phyloP scores from a whole-genome alignment of 1,284 basidiomycete genomes.

The Trichosporon sp. region DNA sequence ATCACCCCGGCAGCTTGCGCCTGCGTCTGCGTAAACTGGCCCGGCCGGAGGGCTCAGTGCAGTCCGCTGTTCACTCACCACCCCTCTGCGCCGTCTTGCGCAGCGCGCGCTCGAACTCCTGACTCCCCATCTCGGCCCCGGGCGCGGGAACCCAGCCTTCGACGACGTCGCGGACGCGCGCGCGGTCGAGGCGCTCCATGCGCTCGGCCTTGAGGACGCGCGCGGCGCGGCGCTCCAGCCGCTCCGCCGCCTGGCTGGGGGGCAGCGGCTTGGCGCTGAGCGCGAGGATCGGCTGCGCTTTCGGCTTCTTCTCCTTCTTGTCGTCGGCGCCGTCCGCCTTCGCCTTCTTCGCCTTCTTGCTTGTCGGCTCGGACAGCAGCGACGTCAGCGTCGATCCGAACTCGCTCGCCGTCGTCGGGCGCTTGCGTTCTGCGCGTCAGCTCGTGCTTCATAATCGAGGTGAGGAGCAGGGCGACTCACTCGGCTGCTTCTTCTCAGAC shows the following conservation, averaged over 20 bases:
- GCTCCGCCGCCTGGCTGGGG: constrained; percentile 31
- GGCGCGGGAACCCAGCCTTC: constrained; percentile 43
- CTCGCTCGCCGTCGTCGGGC: constrained; percentile 39
- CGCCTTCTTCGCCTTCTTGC: constrained; percentile 26
- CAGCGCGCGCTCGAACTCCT: constrained; percentile 50
- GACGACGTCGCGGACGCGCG: constrained; percentile 43
- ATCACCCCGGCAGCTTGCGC: too few species aligned
- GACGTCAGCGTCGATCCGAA: constrained; percentile 47
- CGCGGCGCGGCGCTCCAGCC: constrained; percentile 32
- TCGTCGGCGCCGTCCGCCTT: constrained; percentile 8
- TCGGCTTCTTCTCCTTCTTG: constrained; percentile 12
- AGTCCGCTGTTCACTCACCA: too few species aligned
- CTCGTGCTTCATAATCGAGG: too few species aligned
- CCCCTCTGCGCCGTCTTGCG: constrained; percentile 51
- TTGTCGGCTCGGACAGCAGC: constrained; percentile 39
- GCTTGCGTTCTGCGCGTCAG: constrained; percentile 40
- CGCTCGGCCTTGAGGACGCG: constrained; percentile 38
- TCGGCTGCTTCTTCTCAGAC: constrained; percentile 17
- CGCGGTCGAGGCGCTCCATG: constrained; percentile 44
- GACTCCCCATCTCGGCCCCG: constrained; percentile 33
- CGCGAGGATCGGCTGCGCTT: constrained; percentile 38
- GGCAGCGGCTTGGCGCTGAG: constrained; percentile 38
- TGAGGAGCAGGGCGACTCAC: constrained; percentile 7
- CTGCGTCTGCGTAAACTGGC: too few species aligned
- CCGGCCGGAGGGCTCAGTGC: too few species aligned